phyloP scores from a whole-genome alignment of 176 grass and related monocot species.

The Melocanna baccifera region DNA sequence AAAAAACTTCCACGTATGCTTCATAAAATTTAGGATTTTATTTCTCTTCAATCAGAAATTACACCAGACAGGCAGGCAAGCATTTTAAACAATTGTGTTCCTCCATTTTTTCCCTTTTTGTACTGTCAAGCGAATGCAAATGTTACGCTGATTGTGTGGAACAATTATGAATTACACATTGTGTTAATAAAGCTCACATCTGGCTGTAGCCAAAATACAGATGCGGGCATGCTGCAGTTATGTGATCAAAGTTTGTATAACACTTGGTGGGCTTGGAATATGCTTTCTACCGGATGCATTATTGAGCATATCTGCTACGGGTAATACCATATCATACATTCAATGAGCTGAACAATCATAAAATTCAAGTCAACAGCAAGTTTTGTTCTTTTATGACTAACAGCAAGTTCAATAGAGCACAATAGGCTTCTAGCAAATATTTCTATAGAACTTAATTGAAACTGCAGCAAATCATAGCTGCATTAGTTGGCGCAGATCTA shows the following conservation, averaged over 20 bases:
- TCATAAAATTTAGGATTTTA: not conserved
- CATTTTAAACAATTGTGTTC: not conserved
- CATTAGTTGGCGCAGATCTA: not conserved
- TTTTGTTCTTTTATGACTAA: slow-evolving; percentile 2
- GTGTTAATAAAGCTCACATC: not conserved
- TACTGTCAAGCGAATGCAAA: not conserved
- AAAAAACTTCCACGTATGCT: not conserved
- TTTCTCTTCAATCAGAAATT: slow-evolving; percentile 5
- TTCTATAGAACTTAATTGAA: not conserved
- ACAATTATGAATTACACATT: not conserved
- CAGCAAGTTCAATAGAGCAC: not conserved
- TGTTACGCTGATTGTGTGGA: not conserved
- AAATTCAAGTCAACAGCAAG: not conserved
- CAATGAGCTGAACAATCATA: not conserved
- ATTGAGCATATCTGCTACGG: not conserved
- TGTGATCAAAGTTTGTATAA: not conserved
- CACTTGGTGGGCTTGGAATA: not conserved
- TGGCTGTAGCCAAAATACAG: not conserved
- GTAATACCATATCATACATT: not conserved
- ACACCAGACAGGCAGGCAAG: not conserved
- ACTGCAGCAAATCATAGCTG: not conserved
- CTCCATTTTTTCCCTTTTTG: not conserved
- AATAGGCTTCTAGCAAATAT: not conserved
- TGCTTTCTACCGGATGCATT: not conserved
- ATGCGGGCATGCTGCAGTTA: not conserved